Evolutionary conservation across 2,329 filamentous ascomycete species (phyloP), one percentile per base, ranked within the genome.

Genomic region (Polychaeton citri): DNA sequence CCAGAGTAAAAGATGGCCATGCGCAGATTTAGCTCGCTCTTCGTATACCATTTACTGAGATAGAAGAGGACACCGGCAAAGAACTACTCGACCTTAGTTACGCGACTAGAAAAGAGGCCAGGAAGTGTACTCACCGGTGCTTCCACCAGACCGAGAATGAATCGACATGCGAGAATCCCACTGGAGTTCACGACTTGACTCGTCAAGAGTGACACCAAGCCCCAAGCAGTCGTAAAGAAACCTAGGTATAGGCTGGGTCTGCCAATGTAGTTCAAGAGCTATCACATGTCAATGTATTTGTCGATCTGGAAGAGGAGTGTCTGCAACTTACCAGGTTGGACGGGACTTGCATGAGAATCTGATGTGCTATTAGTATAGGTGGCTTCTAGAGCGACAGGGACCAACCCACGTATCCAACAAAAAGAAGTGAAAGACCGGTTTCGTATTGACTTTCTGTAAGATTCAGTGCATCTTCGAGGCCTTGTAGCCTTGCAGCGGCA

Each of bases 1-100:
- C 79, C 81, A 0, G 76, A 74, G 53, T 81, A 81, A 5, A 82
- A 64, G 15, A 78, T 61, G 2, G 76, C 74, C 10, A 74, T 80
- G 7, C 77, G 66, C n/a, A 79, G 59, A 7, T 71, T 73, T 2
- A 81, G 63, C 52, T 81, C 80, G 43, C 74, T 73, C 31, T 78
- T 68, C 0, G 76, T 82, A 47, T 84, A 84, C 78, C 79, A 82
- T 36, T 66, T 64, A 3, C 62, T 66, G 1, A 81, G 63, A 44
- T 74, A 79, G 58, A 76, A 81, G 3, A 80, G 42, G 2, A 55
- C 48, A 24, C 55, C 55, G 1, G 52, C 46, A 30, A 58, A 58
- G 40, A 55, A 58, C 24, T 28, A 12, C 12, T 28, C 24, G 15
- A 28, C 4, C 12, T 28, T 4, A 40, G 43, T 1, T 36, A 40